These are phyloP conservation scores for Dryas integrifolia DNA, from an alignment of 331 rosid species.

Conservation along the genomic window DNA sequence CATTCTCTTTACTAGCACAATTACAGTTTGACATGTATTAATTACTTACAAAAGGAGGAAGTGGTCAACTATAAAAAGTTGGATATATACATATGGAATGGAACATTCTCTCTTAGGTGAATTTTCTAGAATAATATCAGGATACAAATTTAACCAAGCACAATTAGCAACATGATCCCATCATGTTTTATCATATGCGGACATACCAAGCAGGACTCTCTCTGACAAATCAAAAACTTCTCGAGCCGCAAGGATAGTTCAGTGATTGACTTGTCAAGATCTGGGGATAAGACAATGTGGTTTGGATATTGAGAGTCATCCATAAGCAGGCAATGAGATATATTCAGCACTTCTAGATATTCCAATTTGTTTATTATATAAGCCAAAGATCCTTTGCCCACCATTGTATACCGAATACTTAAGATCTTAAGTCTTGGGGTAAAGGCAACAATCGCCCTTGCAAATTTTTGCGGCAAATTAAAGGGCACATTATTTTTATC, in stretches of 20 bases:
- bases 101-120: not conserved
- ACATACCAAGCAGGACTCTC: not conserved
- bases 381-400: slow-evolving; percentile 10
- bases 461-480: not conserved
- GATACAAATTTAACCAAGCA: not conserved
- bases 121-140: no score
- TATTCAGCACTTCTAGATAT: slow-evolving; percentile 19
- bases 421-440: slow-evolving; percentile 12
- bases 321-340: slow-evolving; percentile 14
- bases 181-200: no score
- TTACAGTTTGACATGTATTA: no score
- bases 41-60: no score
- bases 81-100: no score
- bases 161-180: not conserved
- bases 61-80: no score
- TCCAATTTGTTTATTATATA: not conserved
- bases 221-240: not conserved
- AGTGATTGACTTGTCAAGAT: not conserved
- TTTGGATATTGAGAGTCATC: not conserved
- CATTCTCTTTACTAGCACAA: no score
- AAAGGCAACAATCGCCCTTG: not conserved
- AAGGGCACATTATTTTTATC: slow-evolving; percentile 8
- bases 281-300: no score
- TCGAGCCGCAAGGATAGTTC: not conserved
- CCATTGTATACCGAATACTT: slow-evolving; percentile 9